A percentile compares a stretch with the other conserved stretches of the same genome.
Evolutionary conservation across 371 early-diverging fungal genomes (phyloP).

Genomic region (Apophysomyces trapeziformis): DNA sequence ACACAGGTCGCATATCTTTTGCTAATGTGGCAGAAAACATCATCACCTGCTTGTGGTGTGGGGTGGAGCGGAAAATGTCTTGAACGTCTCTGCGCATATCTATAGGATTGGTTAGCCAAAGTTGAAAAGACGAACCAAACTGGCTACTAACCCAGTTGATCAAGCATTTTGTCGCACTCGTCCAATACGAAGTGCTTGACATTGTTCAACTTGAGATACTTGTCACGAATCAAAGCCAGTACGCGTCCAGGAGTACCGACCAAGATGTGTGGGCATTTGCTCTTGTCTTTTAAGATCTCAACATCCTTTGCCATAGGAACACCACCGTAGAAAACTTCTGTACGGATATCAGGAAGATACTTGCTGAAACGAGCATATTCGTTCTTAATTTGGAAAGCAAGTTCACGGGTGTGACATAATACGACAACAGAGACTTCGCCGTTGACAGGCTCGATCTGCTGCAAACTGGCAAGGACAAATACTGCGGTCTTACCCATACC

Average conservation of each 20-base stretch:
- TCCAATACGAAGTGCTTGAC: slow-evolving; percentile 98
- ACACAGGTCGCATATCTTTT: slow-evolving; percentile 91
- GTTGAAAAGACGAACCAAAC: too few relatives aligned
- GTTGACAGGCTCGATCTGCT: slow-evolving; percentile 89
- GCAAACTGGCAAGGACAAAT: slow-evolving; percentile 95
- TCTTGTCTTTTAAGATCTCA: slow-evolving; percentile 82
- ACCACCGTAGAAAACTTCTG: slow-evolving; percentile 94
- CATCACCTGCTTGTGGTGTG: slow-evolving; percentile 97
- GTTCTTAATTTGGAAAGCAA: slow-evolving; percentile 97
- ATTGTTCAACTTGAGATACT: slow-evolving; percentile 74
- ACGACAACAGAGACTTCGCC: slow-evolving; percentile 89
- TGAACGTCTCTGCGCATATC: slow-evolving; percentile 98
- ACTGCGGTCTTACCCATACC: slow-evolving; percentile 99
- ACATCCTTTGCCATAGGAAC: slow-evolving; percentile 78
- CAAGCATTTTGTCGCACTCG: slow-evolving; percentile 99
- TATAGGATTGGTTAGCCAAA: slow-evolving; percentile 19
- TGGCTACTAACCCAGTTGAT: slow-evolving; percentile 68
- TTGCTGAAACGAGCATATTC: slow-evolving; percentile 95
- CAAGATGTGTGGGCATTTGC: slow-evolving; percentile 88
- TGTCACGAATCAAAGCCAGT: slow-evolving; percentile 86
- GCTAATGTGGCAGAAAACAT: slow-evolving; percentile 97
- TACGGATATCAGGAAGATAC: slow-evolving; percentile 92
- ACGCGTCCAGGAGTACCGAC: slow-evolving; percentile 99
- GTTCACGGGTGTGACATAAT: slow-evolving; percentile 97
- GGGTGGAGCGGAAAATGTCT: slow-evolving; percentile 93